A percentile compares a stretch with the other conserved stretches of the same genome.
These are phyloP conservation scores for Triticum dicoccoides DNA, from an alignment of 176 grass and related monocot genomes.

Conservation along the genomic window DNA sequence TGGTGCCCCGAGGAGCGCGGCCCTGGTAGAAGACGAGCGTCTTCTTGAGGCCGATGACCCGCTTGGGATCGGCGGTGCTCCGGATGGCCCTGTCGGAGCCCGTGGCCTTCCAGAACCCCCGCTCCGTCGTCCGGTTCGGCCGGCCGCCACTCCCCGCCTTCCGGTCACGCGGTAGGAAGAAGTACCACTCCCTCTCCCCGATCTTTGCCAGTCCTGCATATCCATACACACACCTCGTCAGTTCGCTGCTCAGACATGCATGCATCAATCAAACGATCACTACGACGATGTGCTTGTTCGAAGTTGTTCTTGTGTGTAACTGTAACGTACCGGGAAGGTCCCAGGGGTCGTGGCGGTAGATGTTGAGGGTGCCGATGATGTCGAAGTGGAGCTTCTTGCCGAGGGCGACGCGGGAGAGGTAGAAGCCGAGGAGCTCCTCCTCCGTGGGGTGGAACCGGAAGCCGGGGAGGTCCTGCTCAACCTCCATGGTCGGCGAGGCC, in stretches of 20 bases:
- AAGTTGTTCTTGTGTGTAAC: background rate
- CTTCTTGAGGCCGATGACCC: constrained; percentile 88
- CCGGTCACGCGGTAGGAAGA: constrained; percentile 76
- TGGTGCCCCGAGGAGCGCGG: constrained; percentile 68
- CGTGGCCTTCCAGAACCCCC: constrained; percentile 93
- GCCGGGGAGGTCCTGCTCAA: constrained; percentile 66
- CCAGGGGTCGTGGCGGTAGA: constrained; percentile 89
- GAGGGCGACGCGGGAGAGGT: constrained; percentile 48
- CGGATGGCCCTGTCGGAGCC: constrained; percentile 54
- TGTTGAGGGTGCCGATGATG: constrained; percentile 80
- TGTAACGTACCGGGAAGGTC: constrained; percentile 66
- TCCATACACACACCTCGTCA: background rate
- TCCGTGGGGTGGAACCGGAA: constrained; percentile 96
- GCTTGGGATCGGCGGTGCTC: constrained; percentile 43
- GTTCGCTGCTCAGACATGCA: no score
- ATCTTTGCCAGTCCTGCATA: constrained; percentile 67
- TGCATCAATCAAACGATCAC: no score
- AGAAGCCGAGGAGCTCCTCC: constrained; percentile 88
- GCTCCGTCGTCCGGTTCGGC: constrained; percentile 85
- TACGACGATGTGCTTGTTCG: background rate
- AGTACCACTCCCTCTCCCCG: constrained; percentile 96
- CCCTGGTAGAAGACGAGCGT: constrained; percentile 92
- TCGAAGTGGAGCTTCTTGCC: constrained; percentile 72
- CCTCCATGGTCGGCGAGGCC: constrained; percentile 26
- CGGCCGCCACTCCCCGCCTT: constrained; percentile 57